A percentile compares a stretch with the other conserved stretches of the same genome.
Evolutionary conservation across 129 eudicot species (phyloP).

Genomic region (Chrysanthemum makinoi): DNA sequence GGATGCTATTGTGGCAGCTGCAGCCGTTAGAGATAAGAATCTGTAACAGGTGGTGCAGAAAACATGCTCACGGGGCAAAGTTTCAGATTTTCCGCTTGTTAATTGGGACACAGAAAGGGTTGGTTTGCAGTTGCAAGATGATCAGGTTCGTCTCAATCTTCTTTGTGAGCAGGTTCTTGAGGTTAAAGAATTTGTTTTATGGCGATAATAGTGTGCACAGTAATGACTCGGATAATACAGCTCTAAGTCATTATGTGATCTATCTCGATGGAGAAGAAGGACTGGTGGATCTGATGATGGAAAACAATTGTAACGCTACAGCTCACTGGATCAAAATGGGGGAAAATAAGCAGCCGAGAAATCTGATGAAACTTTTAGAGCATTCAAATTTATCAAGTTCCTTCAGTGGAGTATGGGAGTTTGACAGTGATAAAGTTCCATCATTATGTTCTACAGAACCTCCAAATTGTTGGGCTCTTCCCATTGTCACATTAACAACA

Average conservation of each 20-base stretch:
- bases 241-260: constrained; percentile 50
- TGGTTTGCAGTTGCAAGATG: constrained; percentile 44
- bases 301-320: constrained; percentile 42
- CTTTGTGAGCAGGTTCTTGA: constrained; percentile 26
- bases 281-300: constrained; percentile 50
- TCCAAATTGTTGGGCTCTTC: constrained; percentile 84
- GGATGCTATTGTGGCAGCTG: constrained; percentile 45
- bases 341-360: constrained; percentile 47
- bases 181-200: constrained; percentile 13
- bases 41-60: constrained; percentile 37
- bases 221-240: constrained; percentile 17
- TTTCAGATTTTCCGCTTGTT: constrained; percentile 25
- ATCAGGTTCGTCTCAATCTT: constrained; percentile 38
- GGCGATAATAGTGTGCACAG: constrained; percentile 17
- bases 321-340: constrained; percentile 56
- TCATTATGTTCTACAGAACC: constrained; percentile 45
- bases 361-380: constrained; percentile 46
- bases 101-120: constrained; percentile 36
- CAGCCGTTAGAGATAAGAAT: constrained; percentile 32
- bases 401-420: constrained; percentile 44
- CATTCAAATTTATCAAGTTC: constrained; percentile 18
- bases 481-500: constrained; percentile 67
- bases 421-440: constrained; percentile 48
- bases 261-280: constrained; percentile 82
- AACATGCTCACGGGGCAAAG: constrained; percentile 31